A percentile compares a stretch with the other conserved stretches of the same genome.
These are phyloP conservation scores for Trichoderma atrobrunneum DNA, from an alignment of 2,329 filamentous ascomycete genomes.

Conservation along the genomic window DNA sequence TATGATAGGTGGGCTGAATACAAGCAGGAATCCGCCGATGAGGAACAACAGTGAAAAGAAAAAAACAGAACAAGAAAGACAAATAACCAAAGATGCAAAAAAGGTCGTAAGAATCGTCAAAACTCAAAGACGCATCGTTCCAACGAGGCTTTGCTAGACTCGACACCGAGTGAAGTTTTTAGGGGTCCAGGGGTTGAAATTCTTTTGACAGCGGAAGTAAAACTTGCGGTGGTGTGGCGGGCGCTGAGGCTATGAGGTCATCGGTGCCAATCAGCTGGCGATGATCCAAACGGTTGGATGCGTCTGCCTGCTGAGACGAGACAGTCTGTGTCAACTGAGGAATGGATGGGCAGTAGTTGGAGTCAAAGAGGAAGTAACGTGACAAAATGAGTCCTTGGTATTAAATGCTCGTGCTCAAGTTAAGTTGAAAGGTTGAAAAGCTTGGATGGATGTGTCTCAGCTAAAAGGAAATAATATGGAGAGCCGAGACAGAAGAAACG, in stretches of 20 bases:
- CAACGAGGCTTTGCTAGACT: neutral
- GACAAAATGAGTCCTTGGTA: neutral
- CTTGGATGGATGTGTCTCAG: neutral
- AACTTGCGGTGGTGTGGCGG: neutral
- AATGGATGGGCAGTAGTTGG: neutral
- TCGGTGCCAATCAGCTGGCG: conserved; percentile 1
- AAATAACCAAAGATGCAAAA: neutral
- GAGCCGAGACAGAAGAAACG: neutral
- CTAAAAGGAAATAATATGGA: neutral
- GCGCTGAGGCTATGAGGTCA: conserved; percentile 18
- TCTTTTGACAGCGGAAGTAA: conserved; percentile 11
- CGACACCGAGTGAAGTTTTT: neutral
- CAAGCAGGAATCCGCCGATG: neutral
- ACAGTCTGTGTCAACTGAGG: neutral
- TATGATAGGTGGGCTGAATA: neutral
- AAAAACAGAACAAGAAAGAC: neutral
- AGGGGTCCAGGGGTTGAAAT: conserved; percentile 13
- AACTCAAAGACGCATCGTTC: conserved; percentile 2
- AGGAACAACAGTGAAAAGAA: neutral
- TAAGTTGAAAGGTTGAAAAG: neutral
- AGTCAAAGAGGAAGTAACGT: neutral
- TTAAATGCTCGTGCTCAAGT: neutral
- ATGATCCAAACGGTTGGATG: neutral
- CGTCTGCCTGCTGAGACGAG: neutral
- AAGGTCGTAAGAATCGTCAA: neutral